A percentile compares a stretch with the other conserved stretches of the same genome.
Evolutionary conservation across 345 rosid genomes (phyloP).

Genomic region (Arabidopsis suecica): DNA sequence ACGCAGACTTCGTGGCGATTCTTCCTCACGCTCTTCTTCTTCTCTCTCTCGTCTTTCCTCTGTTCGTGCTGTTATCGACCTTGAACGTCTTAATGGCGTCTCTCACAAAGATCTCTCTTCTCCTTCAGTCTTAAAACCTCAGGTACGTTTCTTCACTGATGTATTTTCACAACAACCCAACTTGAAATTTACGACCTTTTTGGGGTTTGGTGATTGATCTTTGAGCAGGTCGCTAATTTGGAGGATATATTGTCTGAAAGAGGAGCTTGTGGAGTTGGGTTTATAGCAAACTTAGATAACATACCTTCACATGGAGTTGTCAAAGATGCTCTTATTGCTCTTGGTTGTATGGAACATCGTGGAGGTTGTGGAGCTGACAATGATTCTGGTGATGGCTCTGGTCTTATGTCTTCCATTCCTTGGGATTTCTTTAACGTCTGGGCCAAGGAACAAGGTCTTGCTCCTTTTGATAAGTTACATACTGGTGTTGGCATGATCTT

Average conservation of each 20-base stretch:
- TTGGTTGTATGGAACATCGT: conserved; percentile 99
- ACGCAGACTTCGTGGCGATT: conserved; percentile 55
- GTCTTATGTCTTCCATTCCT: conserved; percentile 96
- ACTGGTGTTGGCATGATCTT: conserved; percentile 98
- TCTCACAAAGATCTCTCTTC: conserved; percentile 34
- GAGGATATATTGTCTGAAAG: conserved; percentile 88
- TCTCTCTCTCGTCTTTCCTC: conserved; percentile 51
- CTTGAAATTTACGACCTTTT: not conserved
- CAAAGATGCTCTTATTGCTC: conserved; percentile 85
- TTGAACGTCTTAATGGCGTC: conserved; percentile 39
- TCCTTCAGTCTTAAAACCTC: conserved; percentile 50
- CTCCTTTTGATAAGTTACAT: conserved; percentile 77
- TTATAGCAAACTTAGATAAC: conserved; percentile 95
- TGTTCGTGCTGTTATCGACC: conserved; percentile 60
- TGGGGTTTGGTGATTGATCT: conserved; percentile 9
- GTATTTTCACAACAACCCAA: conserved; percentile 1
- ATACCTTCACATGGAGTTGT: conserved; percentile 80
- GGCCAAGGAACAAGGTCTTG: conserved; percentile 77
- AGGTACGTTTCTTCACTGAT: conserved; percentile 47
- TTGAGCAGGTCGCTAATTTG: conserved; percentile 73
- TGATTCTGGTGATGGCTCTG: conserved; percentile 98
- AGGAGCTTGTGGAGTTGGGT: conserved; percentile 99
- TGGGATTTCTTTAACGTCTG: conserved; percentile 86
- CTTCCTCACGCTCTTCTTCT: conserved; percentile 39
- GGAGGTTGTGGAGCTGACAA: conserved; percentile 99